phyloP scores from a whole-genome alignment of 805 yeast species.

The Kodamaea laetipori region DNA sequence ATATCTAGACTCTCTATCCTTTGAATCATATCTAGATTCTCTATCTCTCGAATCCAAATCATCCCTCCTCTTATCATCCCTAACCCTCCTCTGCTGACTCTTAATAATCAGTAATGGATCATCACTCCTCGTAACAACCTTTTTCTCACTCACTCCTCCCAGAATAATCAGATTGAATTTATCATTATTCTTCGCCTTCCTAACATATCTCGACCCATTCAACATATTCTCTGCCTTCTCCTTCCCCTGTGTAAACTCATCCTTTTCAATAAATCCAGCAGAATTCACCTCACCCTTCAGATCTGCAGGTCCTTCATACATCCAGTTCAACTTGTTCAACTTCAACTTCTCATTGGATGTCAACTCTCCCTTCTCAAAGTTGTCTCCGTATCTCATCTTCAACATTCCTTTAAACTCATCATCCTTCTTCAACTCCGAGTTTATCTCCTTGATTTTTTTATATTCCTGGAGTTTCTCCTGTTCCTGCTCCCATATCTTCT shows the following conservation, averaged over 20 bases:
- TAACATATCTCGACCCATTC: conserved; percentile 37
- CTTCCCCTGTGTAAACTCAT: conserved; percentile 36
- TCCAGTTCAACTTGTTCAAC: conserved; percentile 72
- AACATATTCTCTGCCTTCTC: conserved; percentile 52
- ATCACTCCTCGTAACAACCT: conserved; percentile 27
- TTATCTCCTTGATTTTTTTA: conserved; percentile 60
- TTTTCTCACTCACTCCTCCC: conserved; percentile 24
- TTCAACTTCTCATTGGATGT: conserved; percentile 31
- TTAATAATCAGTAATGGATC: conserved; percentile 56
- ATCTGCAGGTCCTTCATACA: conserved; percentile 65
- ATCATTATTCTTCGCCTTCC: conserved; percentile 9
- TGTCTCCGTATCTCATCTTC: conserved; percentile 46
- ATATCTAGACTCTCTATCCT: not conserved
- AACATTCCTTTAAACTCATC: conserved; percentile 59
- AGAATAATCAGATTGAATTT: conserved; percentile 16
- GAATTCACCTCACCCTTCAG: conserved; percentile 28
- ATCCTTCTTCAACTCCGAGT: conserved; percentile 63
- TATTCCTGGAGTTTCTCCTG: conserved; percentile 75
- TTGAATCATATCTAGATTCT: no score
- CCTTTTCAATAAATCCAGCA: conserved; percentile 39
- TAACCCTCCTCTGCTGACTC: conserved; percentile 19
- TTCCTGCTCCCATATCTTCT: conserved; percentile 81
- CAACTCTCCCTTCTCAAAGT: conserved; percentile 28
- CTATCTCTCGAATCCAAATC: conserved; percentile 14
- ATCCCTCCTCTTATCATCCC: conserved; percentile 15